phyloP scores from a whole-genome alignment of 2,329 filamentous ascomycete genomes.

The Trichophaea hybrida region DNA sequence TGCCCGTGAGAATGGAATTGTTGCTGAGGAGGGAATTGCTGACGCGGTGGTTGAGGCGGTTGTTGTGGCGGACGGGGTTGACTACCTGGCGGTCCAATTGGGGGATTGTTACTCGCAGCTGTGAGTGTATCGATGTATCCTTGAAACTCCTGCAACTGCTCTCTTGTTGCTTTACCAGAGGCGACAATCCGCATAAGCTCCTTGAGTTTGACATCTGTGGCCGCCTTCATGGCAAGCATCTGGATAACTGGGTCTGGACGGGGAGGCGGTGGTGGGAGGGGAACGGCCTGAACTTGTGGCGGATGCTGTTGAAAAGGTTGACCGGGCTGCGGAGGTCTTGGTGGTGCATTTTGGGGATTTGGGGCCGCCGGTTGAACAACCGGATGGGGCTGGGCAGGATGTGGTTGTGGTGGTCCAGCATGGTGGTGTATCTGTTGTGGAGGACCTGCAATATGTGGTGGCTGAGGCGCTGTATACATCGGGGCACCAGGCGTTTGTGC shows the following conservation, averaged over 20 bases:
- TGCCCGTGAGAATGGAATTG: neutral
- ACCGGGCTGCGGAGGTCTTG: neutral
- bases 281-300: constrained; percentile 5
- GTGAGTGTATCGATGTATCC: constrained; percentile 68
- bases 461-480: neutral
- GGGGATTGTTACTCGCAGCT: constrained; percentile 14
- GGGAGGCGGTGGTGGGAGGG: constrained; percentile 4
- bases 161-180: constrained; percentile 53
- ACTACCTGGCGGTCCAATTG: neutral
- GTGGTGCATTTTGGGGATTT: neutral
- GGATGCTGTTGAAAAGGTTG: neutral
- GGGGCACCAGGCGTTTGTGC: neutral
- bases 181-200: constrained; percentile 74
- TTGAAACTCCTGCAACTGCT: constrained; percentile 63
- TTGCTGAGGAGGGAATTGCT: constrained; percentile 6
- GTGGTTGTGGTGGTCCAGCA: neutral
- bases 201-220: constrained; percentile 56
- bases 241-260: constrained; percentile 65
- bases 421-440: neutral
- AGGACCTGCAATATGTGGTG: neutral
- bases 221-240: constrained; percentile 60
- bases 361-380: neutral
- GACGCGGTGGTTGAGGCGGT: constrained; percentile 5
- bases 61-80: constrained; percentile 4
- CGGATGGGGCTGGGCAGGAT: neutral